Percentiles rank a stretch among this genome's conserved stretches.
These are phyloP conservation scores for Cyclotella kingstonii DNA, from an alignment of 108 stramenopile species.

Conservation along the genomic window DNA sequence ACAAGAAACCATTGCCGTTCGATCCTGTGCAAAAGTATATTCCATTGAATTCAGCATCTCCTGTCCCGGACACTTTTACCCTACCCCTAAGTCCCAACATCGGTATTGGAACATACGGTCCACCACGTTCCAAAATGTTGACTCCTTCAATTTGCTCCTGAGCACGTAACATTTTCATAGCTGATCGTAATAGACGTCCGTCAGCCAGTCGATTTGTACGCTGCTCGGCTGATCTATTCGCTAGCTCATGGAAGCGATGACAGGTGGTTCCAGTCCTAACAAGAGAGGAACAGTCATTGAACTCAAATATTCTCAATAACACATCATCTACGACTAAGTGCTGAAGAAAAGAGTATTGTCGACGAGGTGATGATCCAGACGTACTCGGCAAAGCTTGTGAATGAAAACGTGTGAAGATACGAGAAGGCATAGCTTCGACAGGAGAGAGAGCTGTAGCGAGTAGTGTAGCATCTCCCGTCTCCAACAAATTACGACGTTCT, in stretches of 20 bases:
- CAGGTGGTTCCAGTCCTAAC: conserved; percentile 60
- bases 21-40: conserved; percentile 79
- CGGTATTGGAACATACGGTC: conserved; percentile 62
- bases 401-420: neutral
- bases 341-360: conserved; percentile 55
- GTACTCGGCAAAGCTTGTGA: neutral
- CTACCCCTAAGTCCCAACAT: conserved; percentile 55
- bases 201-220: conserved; percentile 51
- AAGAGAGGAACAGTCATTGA: conserved; percentile 60
- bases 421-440: neutral
- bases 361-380: neutral
- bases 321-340: conserved; percentile 68
- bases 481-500: conserved; percentile 24
- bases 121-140: conserved; percentile 8
- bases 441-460: conserved; percentile 2
- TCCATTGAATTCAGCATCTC: conserved; percentile 80
- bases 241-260: conserved; percentile 61
- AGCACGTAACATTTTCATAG: conserved; percentile 71
- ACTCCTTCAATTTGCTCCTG: conserved; percentile 75
- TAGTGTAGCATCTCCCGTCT: conserved; percentile 22
- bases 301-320: conserved; percentile 66
- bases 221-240: conserved; percentile 53
- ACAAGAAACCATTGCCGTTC: conserved; percentile 75
- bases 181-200: conserved; percentile 48
- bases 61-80: conserved; percentile 55